Evolutionary conservation across 139 green algal species (phyloP).

Genomic region (Coelastrella sp.): DNA sequence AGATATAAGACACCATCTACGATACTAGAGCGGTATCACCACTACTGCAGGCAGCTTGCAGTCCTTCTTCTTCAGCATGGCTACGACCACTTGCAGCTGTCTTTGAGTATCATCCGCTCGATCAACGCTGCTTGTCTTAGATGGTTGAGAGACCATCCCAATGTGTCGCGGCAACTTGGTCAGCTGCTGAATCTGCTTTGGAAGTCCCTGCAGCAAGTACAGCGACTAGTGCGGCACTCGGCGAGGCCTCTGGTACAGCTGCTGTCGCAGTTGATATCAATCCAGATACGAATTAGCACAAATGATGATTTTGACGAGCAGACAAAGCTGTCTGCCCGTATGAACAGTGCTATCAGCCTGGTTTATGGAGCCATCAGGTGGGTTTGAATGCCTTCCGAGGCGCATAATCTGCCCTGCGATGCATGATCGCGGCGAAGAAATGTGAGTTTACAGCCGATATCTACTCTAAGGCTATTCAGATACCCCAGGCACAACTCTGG

Average conservation of each 20-base stretch:
- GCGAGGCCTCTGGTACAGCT: background rate
- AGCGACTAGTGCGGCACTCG: background rate
- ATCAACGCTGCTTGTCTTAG: background rate
- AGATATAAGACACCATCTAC: background rate
- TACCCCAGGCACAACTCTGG: no score
- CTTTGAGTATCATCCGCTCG: background rate
- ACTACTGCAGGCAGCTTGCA: slow-evolving; percentile 23
- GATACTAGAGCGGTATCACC: background rate
- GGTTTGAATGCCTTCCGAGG: no score
- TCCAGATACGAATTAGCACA: slow-evolving; percentile 16
- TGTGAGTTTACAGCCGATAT: background rate
- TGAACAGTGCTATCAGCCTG: slow-evolving; percentile 22
- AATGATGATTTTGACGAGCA: slow-evolving; percentile 34
- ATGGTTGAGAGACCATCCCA: background rate
- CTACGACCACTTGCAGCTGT: slow-evolving; percentile 1
- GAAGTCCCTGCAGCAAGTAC: background rate
- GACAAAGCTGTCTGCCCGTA: slow-evolving; percentile 5
- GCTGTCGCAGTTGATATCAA: slow-evolving; percentile 16
- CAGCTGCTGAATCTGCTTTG: background rate
- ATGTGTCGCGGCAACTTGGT: background rate
- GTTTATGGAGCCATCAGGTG: slow-evolving; percentile 37
- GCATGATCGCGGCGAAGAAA: background rate
- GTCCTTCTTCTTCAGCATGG: slow-evolving; percentile 15
- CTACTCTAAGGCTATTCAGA: no score
- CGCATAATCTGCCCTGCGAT: background rate